Evolutionary conservation across 768 basidiomycete genomes (phyloP), one percentile per base, ranked within the genome.

Genomic region (Lentinula guzmanii): DNA sequence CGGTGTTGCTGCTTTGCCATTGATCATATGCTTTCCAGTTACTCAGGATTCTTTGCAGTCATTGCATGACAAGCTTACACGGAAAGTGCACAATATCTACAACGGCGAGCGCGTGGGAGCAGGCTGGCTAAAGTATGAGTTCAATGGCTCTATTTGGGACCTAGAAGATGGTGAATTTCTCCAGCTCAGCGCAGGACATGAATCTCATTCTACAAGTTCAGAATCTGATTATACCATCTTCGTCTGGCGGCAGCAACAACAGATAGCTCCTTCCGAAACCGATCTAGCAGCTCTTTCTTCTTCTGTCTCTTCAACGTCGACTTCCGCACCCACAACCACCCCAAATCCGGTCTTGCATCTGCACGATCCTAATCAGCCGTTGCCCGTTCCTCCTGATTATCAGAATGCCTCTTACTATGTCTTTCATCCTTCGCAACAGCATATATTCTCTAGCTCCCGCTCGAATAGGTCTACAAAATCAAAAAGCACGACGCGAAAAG

Each of bases 141-240:
- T 85, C 77, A 85, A 86, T 65, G 83, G 86, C 13, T 77, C 84
- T 0, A 71, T 91, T 53, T 97, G 91, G 91, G 89, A 90, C 68
- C 75, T 98, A 10, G 93, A 96, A 70, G 95, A 98, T 68, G 94
- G 94, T 90, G 70, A 15, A 33, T n/a, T 37, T 39, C 21, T 35
- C 42, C 35, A 1, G 5, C 5, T n/a, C n/a, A 18, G 28, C 7
- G 33, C 24, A 33, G 34, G 9, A 42, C 13, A 24, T 5, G 18
- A n/a, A 43, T 24, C 48, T 45, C n/a, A 37, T 37, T 45, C 5
- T 21, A 31, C 18, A 39, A 41, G 16, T 15, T 15, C 43, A 88
- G 94, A 92, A 43, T 86, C 90, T 10, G 94, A 98, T 75, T 93
- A 95, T 70, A 82, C 85, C 18, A 96, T 98, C 62, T 92, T 95